Conservation (phyloP, 2,329 filamentous ascomycete species). For the Aspergillus vadensis region DNA sequence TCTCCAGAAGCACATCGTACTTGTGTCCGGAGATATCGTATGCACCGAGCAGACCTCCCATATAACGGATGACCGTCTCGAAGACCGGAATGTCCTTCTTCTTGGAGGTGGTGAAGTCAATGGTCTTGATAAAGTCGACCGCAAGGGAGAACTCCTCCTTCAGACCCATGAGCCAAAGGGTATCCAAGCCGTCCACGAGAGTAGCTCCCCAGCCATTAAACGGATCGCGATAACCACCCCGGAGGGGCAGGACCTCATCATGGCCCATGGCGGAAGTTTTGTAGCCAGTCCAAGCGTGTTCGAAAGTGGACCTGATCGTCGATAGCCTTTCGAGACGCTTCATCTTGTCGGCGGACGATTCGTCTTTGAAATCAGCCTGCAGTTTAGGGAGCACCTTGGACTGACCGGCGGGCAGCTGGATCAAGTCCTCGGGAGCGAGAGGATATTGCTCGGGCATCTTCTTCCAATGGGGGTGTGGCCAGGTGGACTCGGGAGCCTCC, state of each 20-base stretch:
- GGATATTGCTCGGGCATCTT: conserved; percentile 78
- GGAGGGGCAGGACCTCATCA: conserved; percentile 79
- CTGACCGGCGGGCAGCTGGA: conserved; percentile 71
- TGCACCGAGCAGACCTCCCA: conserved; percentile 81
- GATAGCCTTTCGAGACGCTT: conserved; percentile 66
- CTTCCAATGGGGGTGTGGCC: conserved; percentile 65
- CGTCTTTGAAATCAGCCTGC: conserved; percentile 69
- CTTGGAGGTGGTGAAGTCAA: conserved; percentile 78
- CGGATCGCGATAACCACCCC: conserved; percentile 68
- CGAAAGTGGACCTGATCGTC: conserved; percentile 72
- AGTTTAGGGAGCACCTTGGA: conserved; percentile 73
- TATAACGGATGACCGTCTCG: conserved; percentile 87
- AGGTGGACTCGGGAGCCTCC: conserved; percentile 25
- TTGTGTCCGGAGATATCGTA: conserved; percentile 79
- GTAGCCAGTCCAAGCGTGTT: conserved; percentile 81
- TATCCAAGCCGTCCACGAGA: conserved; percentile 78
- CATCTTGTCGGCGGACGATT: conserved; percentile 61
- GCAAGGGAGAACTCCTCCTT: conserved; percentile 79
- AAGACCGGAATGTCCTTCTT: conserved; percentile 80
- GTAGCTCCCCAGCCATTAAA: conserved; percentile 94
- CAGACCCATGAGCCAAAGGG: conserved; percentile 83
- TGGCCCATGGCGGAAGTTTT: conserved; percentile 77
- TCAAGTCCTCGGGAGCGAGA: conserved; percentile 68
- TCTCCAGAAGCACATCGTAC: conserved; percentile 71
- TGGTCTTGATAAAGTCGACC: conserved; percentile 66